phyloP scores from a whole-genome alignment of 2,329 filamentous ascomycete species.

The Arachnopeziza araneosa region DNA sequence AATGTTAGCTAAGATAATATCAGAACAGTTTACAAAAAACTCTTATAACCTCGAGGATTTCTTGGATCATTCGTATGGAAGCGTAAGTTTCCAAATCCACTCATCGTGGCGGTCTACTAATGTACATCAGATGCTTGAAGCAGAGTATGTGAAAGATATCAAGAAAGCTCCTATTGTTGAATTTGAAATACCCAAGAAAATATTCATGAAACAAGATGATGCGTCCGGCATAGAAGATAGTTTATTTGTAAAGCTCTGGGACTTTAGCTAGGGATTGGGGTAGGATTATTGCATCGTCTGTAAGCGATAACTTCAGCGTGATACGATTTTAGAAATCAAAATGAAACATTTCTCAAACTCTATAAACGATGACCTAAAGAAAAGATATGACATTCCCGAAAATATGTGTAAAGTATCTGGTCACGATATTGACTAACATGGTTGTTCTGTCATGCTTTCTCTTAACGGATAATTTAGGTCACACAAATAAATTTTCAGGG shows the following conservation, averaged over 20 bases:
- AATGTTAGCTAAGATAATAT: constrained; percentile 86
- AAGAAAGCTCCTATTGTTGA: constrained; percentile 87
- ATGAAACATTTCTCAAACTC: too few species aligned
- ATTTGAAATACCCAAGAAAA: constrained; percentile 70
- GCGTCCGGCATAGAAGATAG: constrained; percentile 45
- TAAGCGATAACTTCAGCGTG: background rate
- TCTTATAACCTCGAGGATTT: constrained; percentile 96
- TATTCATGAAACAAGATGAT: constrained; percentile 39
- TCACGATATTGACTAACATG: background rate
- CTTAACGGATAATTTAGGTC: background rate
- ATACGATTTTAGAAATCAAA: background rate
- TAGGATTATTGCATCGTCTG: background rate
- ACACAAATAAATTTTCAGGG: background rate
- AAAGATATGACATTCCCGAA: too few species aligned
- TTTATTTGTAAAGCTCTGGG: constrained; percentile 56
- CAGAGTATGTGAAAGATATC: constrained; percentile 75
- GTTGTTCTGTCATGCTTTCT: background rate
- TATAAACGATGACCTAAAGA: too few species aligned
- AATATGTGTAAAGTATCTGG: too few species aligned
- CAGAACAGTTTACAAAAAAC: constrained; percentile 95
- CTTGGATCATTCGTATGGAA: constrained; percentile 85
- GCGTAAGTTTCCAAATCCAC: constrained; percentile 46
- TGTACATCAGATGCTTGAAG: constrained; percentile 63
- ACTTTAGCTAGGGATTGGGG: constrained; percentile 36
- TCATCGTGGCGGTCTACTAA: constrained; percentile 28